Base-by-base conservation (phyloP, 2,329 filamentous ascomycete genomes). In the Fusarium equiseti region DNA sequence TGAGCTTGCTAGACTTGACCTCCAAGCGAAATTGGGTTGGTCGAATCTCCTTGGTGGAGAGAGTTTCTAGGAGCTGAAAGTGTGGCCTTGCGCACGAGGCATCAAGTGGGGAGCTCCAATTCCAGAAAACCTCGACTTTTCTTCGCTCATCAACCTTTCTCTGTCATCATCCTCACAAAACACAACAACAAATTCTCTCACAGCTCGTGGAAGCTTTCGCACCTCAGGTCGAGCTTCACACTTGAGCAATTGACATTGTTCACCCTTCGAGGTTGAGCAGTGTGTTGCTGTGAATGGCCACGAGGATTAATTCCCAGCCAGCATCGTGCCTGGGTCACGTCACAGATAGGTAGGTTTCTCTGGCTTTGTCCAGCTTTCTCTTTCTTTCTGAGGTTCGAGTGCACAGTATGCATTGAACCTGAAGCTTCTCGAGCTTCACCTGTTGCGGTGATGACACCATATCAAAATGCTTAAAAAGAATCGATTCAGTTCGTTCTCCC, bases 361-460 rank as follows among this genome's bases (percentile, higher is more conserved):
- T 27, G 32, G n/a, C 24, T 20, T 27, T 16, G n/a, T 12, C 35
- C 3, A 52, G 50, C 24, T 58, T 20, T 48, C 26, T 58, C 8
- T 35, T 29, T 50, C 27, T 4, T 24, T 16, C 16, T 2, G 12
- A 45, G 22, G 49, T n/a, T 24, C 18, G 2, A 26, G 22, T 24
- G 48, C 15, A 40, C 29, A 16, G 4, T 18, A 6, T 46, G 26
- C 18, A 44, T 35, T 43, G 35, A 50, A 42, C 43, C 8, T 9
- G 38, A 53, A 26, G 58, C 57, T 35, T 59, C 35, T 35, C 26
- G 72, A 63, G 66, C 63, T 63, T 72, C 72, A 66, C 16, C 65
- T 58, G 71, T 79, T 82, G 76, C 76, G 57, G 78, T 91, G 89
- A 91, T 91, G 89, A 91, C 86, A 87, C 81, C 81, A 80, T 82